A percentile compares a stretch with the other conserved stretches of the same genome.
These are phyloP conservation scores for Crassisporium funariophilum DNA, from an alignment of 768 basidiomycete genomes.

Conservation along the genomic window DNA sequence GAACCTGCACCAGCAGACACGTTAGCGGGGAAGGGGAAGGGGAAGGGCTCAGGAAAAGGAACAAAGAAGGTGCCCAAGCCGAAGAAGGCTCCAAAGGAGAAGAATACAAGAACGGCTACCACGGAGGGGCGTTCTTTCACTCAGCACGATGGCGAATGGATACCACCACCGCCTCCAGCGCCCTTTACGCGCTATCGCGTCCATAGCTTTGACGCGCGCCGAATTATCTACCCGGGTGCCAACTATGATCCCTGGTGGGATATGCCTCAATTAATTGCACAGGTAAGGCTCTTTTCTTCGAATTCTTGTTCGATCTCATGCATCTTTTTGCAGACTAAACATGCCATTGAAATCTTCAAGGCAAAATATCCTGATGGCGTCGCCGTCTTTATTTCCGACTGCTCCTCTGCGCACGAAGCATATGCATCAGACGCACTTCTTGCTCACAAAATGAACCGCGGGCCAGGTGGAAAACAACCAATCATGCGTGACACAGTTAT, in stretches of 20 bases:
- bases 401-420: constrained; percentile 35
- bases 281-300: background rate
- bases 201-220: constrained; percentile 1
- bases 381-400: constrained; percentile 35
- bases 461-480: constrained; percentile 7
- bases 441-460: constrained; percentile 3
- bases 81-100: too few species aligned
- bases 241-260: constrained; percentile 38
- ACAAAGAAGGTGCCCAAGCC: too few species aligned
- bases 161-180: background rate
- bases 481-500: background rate
- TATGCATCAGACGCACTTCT: constrained; percentile 31
- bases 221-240: constrained; percentile 32
- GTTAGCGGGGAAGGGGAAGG: too few species aligned
- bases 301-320: background rate
- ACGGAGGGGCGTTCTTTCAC: background rate
- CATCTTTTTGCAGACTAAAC: constrained; percentile 25
- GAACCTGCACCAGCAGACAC: too few species aligned
- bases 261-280: constrained; percentile 25
- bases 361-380: constrained; percentile 23
- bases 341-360: constrained; percentile 33
- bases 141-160: background rate
- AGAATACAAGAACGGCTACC: background rate
- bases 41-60: too few species aligned
- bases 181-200: background rate